A percentile compares a stretch with the other conserved stretches of the same genome.
These are phyloP conservation scores for Hypericum perforatum DNA, from an alignment of 345 rosid genomes.

Conservation along the genomic window DNA sequence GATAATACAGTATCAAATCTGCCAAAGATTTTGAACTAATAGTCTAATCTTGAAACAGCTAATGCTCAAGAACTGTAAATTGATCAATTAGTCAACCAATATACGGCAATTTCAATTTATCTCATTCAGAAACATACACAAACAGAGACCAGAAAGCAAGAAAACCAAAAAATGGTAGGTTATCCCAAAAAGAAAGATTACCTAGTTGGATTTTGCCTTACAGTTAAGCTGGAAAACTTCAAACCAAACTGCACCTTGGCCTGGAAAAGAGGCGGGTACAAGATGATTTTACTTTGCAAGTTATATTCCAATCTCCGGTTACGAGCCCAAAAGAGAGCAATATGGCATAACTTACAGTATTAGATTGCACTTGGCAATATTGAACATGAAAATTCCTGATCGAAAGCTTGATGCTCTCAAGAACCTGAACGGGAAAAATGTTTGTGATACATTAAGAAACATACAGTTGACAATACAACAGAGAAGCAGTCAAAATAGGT, in stretches of 20 bases:
- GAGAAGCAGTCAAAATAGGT: not conserved
- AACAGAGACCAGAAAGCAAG: slow-evolving; percentile 2
- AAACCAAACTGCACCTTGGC: slow-evolving; percentile 53
- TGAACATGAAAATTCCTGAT: slow-evolving; percentile 63
- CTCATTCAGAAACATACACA: no score
- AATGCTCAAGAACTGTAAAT: no score
- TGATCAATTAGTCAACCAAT: no score
- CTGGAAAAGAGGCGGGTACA: slow-evolving; percentile 24
- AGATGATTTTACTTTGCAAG: not conserved
- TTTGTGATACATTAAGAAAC: not conserved
- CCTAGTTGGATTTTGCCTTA: slow-evolving; percentile 67
- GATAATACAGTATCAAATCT: no score
- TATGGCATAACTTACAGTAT: slow-evolving; percentile 35
- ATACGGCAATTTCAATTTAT: not conserved
- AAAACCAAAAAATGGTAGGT: slow-evolving; percentile 10
- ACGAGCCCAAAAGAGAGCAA: slow-evolving; percentile 6
- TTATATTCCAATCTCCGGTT: not conserved
- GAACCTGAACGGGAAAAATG: slow-evolving; percentile 37
- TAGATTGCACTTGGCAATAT: slow-evolving; percentile 40
- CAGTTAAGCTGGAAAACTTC: slow-evolving; percentile 73
- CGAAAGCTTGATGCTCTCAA: slow-evolving; percentile 79
- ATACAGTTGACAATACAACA: not conserved
- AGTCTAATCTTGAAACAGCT: no score
- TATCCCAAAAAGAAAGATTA: slow-evolving; percentile 32
- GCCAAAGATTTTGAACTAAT: no score